Evolutionary conservation across 2,329 filamentous ascomycete species (phyloP).

Genomic region (Phyllosticta paracitricarpa): DNA sequence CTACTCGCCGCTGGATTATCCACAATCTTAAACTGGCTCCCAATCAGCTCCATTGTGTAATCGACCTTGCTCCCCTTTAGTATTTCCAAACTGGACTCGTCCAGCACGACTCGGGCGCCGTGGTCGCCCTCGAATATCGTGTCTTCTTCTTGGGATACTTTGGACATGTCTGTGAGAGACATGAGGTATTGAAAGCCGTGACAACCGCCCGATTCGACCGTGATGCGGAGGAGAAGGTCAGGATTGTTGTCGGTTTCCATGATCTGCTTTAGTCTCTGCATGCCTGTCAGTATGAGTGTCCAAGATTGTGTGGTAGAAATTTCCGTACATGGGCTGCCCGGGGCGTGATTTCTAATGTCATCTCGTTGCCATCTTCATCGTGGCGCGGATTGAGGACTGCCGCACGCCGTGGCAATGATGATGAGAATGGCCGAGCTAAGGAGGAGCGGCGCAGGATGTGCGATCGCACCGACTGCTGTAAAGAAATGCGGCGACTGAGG

Average conservation of each 20-base stretch:
- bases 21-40: conserved; percentile 90
- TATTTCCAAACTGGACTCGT: conserved; percentile 76
- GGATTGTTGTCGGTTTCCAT: conserved; percentile 50
- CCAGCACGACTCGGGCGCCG: conserved; percentile 74
- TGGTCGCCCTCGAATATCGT: conserved; percentile 68
- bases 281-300: conserved; percentile 9
- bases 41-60: conserved; percentile 91
- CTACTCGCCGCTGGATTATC: conserved; percentile 88
- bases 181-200: conserved; percentile 98
- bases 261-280: conserved; percentile 58
- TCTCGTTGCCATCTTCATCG: conserved; percentile 76
- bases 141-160: conserved; percentile 59
- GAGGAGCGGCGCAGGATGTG: not conserved
- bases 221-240: conserved; percentile 76
- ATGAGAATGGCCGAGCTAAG: not conserved
- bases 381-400: conserved; percentile 58
- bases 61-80: conserved; percentile 92
- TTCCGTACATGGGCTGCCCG: conserved; percentile 63
- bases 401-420: conserved; percentile 15
- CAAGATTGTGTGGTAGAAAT: not conserved
- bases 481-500: not conserved
- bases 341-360: conserved; percentile 73
- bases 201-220: conserved; percentile 87
- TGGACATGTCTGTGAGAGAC: conserved; percentile 57
- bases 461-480: not conserved